phyloP scores from a whole-genome alignment of 2,329 filamentous ascomycete genomes.

The Shiraia bambusicola region DNA sequence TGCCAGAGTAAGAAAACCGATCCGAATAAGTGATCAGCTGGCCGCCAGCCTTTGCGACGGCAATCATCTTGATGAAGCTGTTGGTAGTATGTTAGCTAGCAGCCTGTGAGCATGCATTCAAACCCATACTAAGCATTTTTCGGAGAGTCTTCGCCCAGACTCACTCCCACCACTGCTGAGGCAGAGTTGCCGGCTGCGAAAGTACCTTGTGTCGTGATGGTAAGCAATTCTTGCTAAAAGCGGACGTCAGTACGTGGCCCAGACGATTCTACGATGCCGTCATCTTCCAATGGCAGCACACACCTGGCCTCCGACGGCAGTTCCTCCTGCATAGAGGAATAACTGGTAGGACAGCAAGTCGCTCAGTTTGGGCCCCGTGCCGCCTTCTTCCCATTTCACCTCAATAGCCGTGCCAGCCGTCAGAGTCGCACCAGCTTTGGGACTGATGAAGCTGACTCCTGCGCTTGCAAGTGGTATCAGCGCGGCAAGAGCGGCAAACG shows the following conservation, averaged over 20 bases:
- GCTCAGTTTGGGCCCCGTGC: constrained; percentile 51
- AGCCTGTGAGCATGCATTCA: background rate
- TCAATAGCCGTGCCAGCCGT: constrained; percentile 54
- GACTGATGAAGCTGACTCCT: constrained; percentile 57
- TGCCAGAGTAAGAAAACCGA: constrained; percentile 65
- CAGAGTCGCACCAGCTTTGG: constrained; percentile 54
- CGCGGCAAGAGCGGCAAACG: constrained; percentile 35
- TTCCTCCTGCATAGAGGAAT: constrained; percentile 62
- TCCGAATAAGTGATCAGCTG: constrained; percentile 61
- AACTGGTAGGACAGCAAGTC: constrained; percentile 59
- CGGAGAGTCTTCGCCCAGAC: constrained; percentile 34
- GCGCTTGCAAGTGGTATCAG: constrained; percentile 51
- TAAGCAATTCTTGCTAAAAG: constrained; percentile 9
- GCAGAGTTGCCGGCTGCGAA: constrained; percentile 49
- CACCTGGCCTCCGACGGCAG: constrained; percentile 53
- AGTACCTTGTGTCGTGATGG: constrained; percentile 49
- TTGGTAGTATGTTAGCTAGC: constrained; percentile 8
- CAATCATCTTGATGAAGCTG: constrained; percentile 52
- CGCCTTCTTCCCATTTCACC: constrained; percentile 60
- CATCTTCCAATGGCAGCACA: constrained; percentile 9
- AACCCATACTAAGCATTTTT: constrained; percentile 58
- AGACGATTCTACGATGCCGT: background rate
- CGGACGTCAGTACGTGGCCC: constrained; percentile 1
- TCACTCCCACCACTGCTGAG: constrained; percentile 27
- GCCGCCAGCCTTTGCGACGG: constrained; percentile 56